Evolutionary conservation across 148 eudicot species (phyloP), one percentile per base, ranked within the genome.

Genomic region (Agrostemma githago): DNA sequence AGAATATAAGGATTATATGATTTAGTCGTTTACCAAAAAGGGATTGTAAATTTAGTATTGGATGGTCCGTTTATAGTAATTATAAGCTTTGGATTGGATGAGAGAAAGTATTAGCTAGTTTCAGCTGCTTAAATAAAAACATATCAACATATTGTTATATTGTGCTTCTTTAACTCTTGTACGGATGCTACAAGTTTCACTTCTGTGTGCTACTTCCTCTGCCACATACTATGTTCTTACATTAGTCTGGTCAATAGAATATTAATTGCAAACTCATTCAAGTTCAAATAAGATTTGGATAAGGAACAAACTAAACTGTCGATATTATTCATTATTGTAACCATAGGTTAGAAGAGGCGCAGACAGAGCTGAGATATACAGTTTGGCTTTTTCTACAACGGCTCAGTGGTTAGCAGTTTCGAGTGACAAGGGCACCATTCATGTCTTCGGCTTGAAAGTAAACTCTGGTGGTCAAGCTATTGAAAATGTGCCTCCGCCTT

Each of bases 361-460:
- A 21, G 97, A 91, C 76, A 89, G 94, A 80, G 97, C 97, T 62
- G 97, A 89, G 77, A 88, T 91, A 66, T 88, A 91, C 75, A 89
- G 94, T 79, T 71, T 91, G 81, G 97, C 97, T 16, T 91, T 91
- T 77, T 91, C 97, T 62, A 68, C 97, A 39, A 85, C 90, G 76
- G 92, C 97, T 73, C 90, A 89, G 68, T 91, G 97, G 97, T 79
- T 91, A 60, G 97, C 92, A 64, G 97, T 91, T 82, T 91, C 94
- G 73, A 91, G 97, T 80, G 97, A 91, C 83, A 91, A 89, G 87
- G 97, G 97, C 21, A 91, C 97, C 39, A 88, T 89, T 20, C 97
- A 91, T 82, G 94, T 91, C 54, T 91, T 91, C 76, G 79, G 87
- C 82, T 79, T 91, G 66, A 89, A 88, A 83, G 83, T 75, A 72